phyloP scores from a whole-genome alignment of 2,329 filamentous ascomycete genomes.

The Dactylellina cionopaga region DNA sequence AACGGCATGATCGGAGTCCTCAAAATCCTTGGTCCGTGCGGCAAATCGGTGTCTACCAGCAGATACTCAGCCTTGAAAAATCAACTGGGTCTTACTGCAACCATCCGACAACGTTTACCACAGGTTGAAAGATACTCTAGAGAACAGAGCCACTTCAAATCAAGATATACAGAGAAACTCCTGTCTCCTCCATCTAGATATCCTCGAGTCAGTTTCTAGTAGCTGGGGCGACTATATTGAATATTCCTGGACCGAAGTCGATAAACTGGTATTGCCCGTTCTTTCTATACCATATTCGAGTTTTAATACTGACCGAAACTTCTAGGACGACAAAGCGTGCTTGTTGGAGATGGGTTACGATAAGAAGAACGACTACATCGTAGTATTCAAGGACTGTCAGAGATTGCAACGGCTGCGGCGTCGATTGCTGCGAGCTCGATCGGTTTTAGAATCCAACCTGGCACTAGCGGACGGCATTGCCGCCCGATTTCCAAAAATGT shows the following conservation, averaged over 20 bases:
- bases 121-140: conserved; percentile 8
- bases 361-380: conserved; percentile 5
- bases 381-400: conserved; percentile 12
- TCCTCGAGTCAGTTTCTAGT: conserved; percentile 20
- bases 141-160: neutral
- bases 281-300: neutral
- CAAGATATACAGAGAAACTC: neutral
- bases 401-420: conserved; percentile 18
- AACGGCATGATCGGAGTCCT: conserved; percentile 6
- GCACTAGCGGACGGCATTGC: conserved; percentile 20
- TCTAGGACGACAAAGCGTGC: conserved; percentile 16
- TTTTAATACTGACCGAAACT: neutral
- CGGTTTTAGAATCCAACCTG: conserved; percentile 24
- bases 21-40: conserved; percentile 39
- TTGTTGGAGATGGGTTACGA: conserved; percentile 2
- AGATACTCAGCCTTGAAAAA: conserved; percentile 1
- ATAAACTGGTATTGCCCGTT: neutral
- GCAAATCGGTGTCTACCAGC: conserved; percentile 27
- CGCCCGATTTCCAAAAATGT: conserved; percentile 12
- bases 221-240: conserved; percentile 36
- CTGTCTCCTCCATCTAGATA: conserved; percentile 26
- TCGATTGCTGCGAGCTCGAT: conserved; percentile 18
- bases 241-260: conserved; percentile 20
- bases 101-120: conserved; percentile 17
- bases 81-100: conserved; percentile 25